Percentiles rank a stretch among this genome's conserved stretches.
Evolutionary conservation across 2,329 filamentous ascomycete genomes (phyloP).

Genomic region (Cladophialophora yegresii): DNA sequence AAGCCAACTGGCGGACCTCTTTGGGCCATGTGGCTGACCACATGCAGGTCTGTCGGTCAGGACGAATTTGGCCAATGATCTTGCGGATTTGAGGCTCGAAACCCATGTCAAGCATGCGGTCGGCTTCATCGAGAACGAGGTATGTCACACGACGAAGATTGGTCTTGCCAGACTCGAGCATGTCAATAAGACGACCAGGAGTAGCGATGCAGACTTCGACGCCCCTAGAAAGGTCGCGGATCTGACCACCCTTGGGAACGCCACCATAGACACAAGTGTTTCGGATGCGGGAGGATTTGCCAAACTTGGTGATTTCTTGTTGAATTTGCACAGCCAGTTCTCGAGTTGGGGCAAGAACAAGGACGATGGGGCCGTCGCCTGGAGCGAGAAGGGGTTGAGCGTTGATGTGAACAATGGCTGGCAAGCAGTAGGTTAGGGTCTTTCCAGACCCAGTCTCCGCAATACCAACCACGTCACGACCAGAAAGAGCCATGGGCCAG

Average conservation of each 20-base stretch:
- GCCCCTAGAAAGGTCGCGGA: conserved; percentile 88
- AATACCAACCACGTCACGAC: conserved; percentile 97
- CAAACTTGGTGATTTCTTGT: conserved; percentile 97
- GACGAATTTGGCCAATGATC: conserved; percentile 95
- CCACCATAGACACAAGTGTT: conserved; percentile 99
- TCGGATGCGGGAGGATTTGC: conserved; percentile 94
- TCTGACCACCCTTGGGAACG: conserved; percentile 96
- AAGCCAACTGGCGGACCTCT: conserved; percentile 88
- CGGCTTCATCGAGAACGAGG: conserved; percentile 95
- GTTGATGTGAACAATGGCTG: conserved; percentile 99
- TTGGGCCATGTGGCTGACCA: conserved; percentile 99
- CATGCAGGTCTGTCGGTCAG: conserved; percentile 98
- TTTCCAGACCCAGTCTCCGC: conserved; percentile 99
- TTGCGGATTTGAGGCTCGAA: conserved; percentile 99
- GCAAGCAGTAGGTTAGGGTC: conserved; percentile 96
- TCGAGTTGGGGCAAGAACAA: conserved; percentile 93
- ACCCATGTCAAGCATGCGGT: conserved; percentile 99
- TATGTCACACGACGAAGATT: conserved; percentile 98
- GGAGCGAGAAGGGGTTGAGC: conserved; percentile 93
- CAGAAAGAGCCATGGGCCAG: conserved; percentile 98
- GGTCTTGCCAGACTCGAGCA: conserved; percentile 96
- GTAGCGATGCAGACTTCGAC: conserved; percentile 99
- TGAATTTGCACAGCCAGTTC: conserved; percentile 98
- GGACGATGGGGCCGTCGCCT: conserved; percentile 93
- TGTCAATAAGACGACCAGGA: conserved; percentile 95